phyloP scores from a whole-genome alignment of 2,329 filamentous ascomycete species.

The Pseudogymnoascus sp. region DNA sequence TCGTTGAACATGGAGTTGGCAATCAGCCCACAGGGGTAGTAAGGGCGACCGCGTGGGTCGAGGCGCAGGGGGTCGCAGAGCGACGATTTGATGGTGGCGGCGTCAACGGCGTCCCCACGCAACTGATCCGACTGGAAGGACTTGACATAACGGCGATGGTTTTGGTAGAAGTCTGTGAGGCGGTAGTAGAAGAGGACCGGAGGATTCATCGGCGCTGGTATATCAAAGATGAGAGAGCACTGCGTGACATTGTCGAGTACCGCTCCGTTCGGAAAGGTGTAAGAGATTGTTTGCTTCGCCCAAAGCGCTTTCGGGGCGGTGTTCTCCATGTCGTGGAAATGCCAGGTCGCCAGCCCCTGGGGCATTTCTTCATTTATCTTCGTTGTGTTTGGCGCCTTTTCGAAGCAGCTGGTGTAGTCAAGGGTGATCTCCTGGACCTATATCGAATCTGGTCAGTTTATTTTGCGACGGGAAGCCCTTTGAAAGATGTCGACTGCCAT shows the following conservation, averaged over 20 bases:
- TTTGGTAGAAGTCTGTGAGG: slow-evolving; percentile 97
- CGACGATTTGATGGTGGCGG: slow-evolving; percentile 53
- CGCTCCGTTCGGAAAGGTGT: slow-evolving; percentile 33
- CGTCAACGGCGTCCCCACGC: slow-evolving; percentile 58
- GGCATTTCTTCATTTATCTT: slow-evolving; percentile 44
- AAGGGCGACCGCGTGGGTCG: slow-evolving; percentile 52
- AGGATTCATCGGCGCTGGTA: slow-evolving; percentile 70
- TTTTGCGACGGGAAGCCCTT: neutral
- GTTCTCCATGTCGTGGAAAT: slow-evolving; percentile 51
- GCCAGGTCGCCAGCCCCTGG: slow-evolving; percentile 48
- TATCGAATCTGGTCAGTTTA: neutral
- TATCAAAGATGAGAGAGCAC: slow-evolving; percentile 70
- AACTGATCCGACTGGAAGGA: slow-evolving; percentile 80
- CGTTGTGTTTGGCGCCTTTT: slow-evolving; percentile 41
- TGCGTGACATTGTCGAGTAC: slow-evolving; percentile 32
- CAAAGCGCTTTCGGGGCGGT: slow-evolving; percentile 19
- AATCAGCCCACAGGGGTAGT: slow-evolving; percentile 92
- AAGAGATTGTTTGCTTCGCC: slow-evolving; percentile 28
- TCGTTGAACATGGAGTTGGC: slow-evolving; percentile 98
- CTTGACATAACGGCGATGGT: slow-evolving; percentile 91
- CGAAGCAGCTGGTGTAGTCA: slow-evolving; percentile 76
- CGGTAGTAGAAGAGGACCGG: slow-evolving; percentile 92
- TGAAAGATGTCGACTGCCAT: slow-evolving; percentile 21
- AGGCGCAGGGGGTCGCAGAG: slow-evolving; percentile 67
- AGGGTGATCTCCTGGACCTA: slow-evolving; percentile 86